Conservation (phyloP, 305 asterid genomes). For the Fraxinus latifolia region DNA sequence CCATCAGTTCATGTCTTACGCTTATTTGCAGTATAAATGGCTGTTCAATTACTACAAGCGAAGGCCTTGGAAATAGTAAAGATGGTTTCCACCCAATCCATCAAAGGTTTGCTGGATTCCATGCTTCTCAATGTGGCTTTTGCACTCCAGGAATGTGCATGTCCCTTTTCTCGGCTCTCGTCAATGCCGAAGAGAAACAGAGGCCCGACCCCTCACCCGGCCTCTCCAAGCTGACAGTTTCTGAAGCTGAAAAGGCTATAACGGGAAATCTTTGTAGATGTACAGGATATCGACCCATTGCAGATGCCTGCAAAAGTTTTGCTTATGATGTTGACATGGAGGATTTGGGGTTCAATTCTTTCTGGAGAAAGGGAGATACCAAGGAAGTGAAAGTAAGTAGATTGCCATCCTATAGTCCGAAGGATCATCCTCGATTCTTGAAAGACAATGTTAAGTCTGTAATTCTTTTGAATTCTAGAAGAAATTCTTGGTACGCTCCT, state of each 20-base stretch:
- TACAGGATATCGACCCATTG: conserved; percentile 81
- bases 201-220: conserved; percentile 43
- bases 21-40: conserved; percentile 63
- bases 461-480: conserved; percentile 38
- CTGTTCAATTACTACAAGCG: conserved; percentile 44
- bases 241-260: conserved; percentile 67
- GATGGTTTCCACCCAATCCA: conserved; percentile 65
- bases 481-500: conserved; percentile 58
- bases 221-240: conserved; percentile 55
- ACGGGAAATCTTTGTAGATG: conserved; percentile 79
- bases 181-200: conserved; percentile 44
- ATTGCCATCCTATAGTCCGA: conserved; percentile 46
- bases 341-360: conserved; percentile 71
- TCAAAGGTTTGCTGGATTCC: conserved; percentile 70
- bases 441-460: conserved; percentile 23
- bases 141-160: conserved; percentile 87
- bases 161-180: conserved; percentile 67
- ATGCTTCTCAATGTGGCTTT: conserved; percentile 84
- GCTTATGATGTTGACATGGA: conserved; percentile 51
- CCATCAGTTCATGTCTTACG: conserved; percentile 68
- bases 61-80: conserved; percentile 49
- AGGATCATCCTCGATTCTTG: conserved; percentile 37
- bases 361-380: conserved; percentile 55
- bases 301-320: conserved; percentile 56
- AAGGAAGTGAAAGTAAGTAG: conserved; percentile 34